These are phyloP conservation scores for Naematelia encephala DNA, from an alignment of 768 basidiomycete genomes.

Conservation along the genomic window DNA sequence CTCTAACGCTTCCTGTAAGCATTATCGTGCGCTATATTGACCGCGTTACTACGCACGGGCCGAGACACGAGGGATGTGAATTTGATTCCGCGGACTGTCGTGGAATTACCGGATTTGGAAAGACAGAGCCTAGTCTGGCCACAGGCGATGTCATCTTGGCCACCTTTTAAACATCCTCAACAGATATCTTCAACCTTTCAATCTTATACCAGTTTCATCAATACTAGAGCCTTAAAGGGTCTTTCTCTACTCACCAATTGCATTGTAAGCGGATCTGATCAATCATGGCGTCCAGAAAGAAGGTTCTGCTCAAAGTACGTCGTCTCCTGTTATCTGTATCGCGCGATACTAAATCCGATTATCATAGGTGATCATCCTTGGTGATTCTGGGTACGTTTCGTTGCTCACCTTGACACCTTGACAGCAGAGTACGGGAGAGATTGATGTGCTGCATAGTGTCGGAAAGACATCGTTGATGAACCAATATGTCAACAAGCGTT, in stretches of 20 bases:
- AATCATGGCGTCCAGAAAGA: constrained; percentile 59
- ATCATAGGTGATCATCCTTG: constrained; percentile 90
- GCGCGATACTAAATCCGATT: not conserved
- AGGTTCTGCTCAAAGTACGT: constrained; percentile 55
- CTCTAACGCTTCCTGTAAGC: no score
- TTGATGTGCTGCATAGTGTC: constrained; percentile 59
- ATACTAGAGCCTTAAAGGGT: no score
- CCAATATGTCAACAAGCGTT: constrained; percentile 99
- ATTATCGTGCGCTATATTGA: no score
- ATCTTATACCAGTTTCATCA: no score
- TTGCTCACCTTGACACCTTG: constrained; percentile 4
- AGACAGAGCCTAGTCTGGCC: no score
- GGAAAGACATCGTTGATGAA: constrained; percentile 99
- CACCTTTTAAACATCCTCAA: no score
- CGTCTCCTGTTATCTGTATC: not conserved
- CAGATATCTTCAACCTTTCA: no score
- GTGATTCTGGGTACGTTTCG: constrained; percentile 59
- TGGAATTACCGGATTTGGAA: no score
- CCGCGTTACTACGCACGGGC: no score
- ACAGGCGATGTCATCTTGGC: no score
- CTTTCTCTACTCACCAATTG: not conserved
- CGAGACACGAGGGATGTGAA: no score
- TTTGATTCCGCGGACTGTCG: no score
- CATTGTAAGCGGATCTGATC: not conserved
- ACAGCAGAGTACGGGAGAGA: not conserved